Percentiles rank a stretch among this genome's conserved stretches.
These are phyloP conservation scores for Pythium insidiosum DNA, from an alignment of 352 stramenopile species.

Conservation along the genomic window DNA sequence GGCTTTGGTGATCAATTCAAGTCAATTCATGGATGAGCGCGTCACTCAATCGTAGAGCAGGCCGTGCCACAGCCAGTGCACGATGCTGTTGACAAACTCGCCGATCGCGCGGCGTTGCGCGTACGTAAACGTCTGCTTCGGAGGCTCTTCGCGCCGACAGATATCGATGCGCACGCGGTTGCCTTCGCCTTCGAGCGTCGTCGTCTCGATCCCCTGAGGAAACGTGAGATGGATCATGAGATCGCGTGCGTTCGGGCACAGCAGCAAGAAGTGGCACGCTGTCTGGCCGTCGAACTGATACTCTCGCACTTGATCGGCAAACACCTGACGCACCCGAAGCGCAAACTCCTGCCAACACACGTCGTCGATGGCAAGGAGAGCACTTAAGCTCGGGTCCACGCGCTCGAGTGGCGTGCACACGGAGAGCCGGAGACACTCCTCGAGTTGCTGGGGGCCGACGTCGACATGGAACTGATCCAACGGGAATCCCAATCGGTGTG, in stretches of 20 bases:
- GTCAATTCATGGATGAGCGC: too few relatives aligned
- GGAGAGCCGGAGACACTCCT: conserved; percentile 76
- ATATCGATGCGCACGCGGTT: conserved; percentile 62
- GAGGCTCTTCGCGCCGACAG: conserved; percentile 74
- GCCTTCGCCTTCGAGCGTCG: conserved; percentile 5
- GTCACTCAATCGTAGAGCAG: conserved; percentile 86
- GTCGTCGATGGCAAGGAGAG: conserved; percentile 52
- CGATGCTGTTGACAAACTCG: conserved; percentile 83
- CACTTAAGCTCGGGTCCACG: conserved; percentile 65
- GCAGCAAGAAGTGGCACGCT: conserved; percentile 67
- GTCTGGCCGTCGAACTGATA: conserved; percentile 77
- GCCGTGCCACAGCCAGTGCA: conserved; percentile 85
- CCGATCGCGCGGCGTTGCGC: conserved; percentile 75
- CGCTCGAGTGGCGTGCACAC: conserved; percentile 69
- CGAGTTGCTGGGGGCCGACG: conserved; percentile 72
- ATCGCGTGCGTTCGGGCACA: conserved; percentile 78
- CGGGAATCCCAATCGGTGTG: conserved; percentile 38
- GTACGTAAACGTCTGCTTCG: conserved; percentile 71
- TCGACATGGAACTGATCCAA: conserved; percentile 58
- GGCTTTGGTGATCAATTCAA: too few relatives aligned
- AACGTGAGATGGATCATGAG: conserved; percentile 85
- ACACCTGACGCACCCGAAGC: conserved; percentile 65
- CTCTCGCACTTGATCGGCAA: conserved; percentile 71
- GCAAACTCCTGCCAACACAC: conserved; percentile 79
- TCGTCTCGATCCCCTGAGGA: conserved; percentile 19